phyloP scores from a whole-genome alignment of 2,329 filamentous ascomycete genomes.

The Fusarium pilosicola region DNA sequence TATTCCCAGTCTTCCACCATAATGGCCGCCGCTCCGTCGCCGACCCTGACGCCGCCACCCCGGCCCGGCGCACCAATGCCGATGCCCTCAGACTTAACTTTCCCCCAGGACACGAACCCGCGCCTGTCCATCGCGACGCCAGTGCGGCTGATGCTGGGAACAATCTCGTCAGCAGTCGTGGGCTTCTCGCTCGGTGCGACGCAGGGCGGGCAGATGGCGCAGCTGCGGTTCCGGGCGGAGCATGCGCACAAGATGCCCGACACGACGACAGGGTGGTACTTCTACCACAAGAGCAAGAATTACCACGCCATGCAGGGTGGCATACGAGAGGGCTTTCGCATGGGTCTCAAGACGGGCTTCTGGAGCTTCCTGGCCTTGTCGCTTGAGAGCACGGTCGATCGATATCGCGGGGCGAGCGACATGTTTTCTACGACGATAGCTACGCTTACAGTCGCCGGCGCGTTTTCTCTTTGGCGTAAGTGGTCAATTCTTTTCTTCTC shows the following conservation, averaged over 20 bases:
- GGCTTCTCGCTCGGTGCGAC: slow-evolving; percentile 77
- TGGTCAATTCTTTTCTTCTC: slow-evolving; percentile 28
- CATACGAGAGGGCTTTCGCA: slow-evolving; percentile 78
- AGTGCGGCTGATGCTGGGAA: slow-evolving; percentile 72
- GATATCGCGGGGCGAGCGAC: slow-evolving; percentile 75
- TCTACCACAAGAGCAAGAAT: slow-evolving; percentile 99
- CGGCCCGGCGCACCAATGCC: slow-evolving; percentile 26
- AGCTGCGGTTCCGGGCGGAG: slow-evolving; percentile 90
- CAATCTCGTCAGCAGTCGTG: slow-evolving; percentile 70
- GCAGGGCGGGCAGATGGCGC: slow-evolving; percentile 77
- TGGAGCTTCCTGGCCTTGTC: slow-evolving; percentile 82
- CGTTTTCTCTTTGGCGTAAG: slow-evolving; percentile 88
- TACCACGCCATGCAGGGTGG: slow-evolving; percentile 85
- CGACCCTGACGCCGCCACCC: slow-evolving; percentile 17
- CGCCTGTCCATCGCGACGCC: slow-evolving; percentile 72
- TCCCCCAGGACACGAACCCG: slow-evolving; percentile 48
- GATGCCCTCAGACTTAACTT: slow-evolving; percentile 33
- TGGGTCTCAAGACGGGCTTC: slow-evolving; percentile 75
- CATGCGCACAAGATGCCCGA: slow-evolving; percentile 93
- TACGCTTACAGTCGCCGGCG: slow-evolving; percentile 83
- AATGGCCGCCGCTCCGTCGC: slow-evolving; percentile 15
- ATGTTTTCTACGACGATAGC: slow-evolving; percentile 84
- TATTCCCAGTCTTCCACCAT: neutral
- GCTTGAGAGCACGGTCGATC: slow-evolving; percentile 87
- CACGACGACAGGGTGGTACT: slow-evolving; percentile 87